Base-by-base conservation (phyloP, 306 rosid species). In the Casuarina glauca region DNA sequence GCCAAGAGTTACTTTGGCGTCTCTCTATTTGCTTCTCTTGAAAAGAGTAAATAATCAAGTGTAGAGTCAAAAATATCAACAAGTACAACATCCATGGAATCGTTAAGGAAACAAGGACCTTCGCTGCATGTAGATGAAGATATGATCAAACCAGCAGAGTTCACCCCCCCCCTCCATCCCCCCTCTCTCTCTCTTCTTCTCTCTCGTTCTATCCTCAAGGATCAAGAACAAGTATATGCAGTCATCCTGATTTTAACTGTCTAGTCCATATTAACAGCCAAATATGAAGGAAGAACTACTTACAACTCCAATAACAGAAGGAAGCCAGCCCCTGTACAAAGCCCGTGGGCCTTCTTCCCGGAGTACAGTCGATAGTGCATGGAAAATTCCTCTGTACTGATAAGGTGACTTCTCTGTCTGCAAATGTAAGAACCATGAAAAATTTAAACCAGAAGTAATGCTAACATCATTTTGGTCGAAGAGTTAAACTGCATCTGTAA, bases 291-390 rank as follows among this genome's bases (percentile, higher is more conserved):
- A 61, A 78, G 76, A 43, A 35, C 67, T 83, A 88, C 99, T 91
- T 80, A 96, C 99, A 71, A 96, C 99, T 87, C 99, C 99, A 83
- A 96, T 96, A 12, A 93, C 99, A 58, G 99, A 96, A 80, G 99
- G 98, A 83, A 96, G 94, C 98, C 99, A 96, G 9, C 99, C 99
- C 90, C 87, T 96, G 79, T 96, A 96, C 80, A 96, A 82, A 73
- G 99, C 98, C 75, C 99, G 93, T 1, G 98, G 91, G 58, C 99
- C 99, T 85, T 96, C 99, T 86, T 93, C 96, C 79, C 91, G 85
- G 32, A 96, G 93, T 79, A 96, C 97, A 26, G 99, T 96, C 63
- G 91, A 84, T 64, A 96, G 78, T 69, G 99, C 99, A 84, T 96
- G 99, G 77, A 91, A 85, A 90, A 96, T 96, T 87, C 99, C 99